Evolutionary conservation across 345 rosid genomes (phyloP), one percentile per base, ranked within the genome.

Genomic region (Brassica incana): DNA sequence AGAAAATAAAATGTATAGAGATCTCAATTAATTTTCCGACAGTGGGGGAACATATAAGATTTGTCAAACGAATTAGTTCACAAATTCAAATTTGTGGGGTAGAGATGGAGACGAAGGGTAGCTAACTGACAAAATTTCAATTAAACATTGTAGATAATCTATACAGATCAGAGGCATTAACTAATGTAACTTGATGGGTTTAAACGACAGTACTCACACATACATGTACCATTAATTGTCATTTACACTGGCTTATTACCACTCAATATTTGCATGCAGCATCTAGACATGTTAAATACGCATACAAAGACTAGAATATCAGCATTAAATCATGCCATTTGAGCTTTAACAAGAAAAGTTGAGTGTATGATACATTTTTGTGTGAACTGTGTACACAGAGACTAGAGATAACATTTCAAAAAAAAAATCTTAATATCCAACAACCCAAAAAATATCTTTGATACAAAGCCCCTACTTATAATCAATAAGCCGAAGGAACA

Each of bases 21-120:
- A 72, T 65, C 67, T 27, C 20, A 29, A 40, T 72, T 27, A 38
- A 65, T 29, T 40, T 65, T 73, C 81, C 82, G 77, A 78, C 77
- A 78, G 63, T 72, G 61, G 77, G 73, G 48, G 38, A 43, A 8
- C 33, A 20, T 38, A 36, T 0, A 56, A 10, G 61, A 29, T 40
- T 78, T 78, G 72, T 72, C 77, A 78, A 72, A 78, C 10, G 29
- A 52, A 7, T 78, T 72, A 72, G 73, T 72, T 65, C 2, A 16
- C 4, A 63, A 32, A 15, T 33, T 65, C 30, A 20, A 56, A 72
- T 35, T 29, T 58, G 77, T 72, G 67, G 73, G 77, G 81, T 65
- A 65, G 67, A 64, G 59, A 35, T 64, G 60, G 58, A 43, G 14
- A 63, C 59, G 9, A 77, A 77, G 11, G 70, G 62, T 58, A 67